These are phyloP conservation scores for Cladochytrium tenue DNA, from an alignment of 371 early-diverging fungal species.

Conservation along the genomic window DNA sequence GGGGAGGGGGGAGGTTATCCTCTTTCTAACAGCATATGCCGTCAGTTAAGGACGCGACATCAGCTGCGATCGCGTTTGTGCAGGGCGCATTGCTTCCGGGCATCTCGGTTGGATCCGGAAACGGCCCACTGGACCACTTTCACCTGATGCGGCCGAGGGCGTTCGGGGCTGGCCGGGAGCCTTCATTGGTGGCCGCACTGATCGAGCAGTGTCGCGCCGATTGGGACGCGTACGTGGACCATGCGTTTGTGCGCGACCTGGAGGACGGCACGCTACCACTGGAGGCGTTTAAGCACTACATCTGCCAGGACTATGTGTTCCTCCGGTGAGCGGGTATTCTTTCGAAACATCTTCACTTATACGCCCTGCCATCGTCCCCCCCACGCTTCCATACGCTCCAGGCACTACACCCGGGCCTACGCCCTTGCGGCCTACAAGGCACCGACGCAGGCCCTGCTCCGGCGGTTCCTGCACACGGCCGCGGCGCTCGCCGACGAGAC, in stretches of 20 bases:
- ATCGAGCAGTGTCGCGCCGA: constrained; percentile 45
- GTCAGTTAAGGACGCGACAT: constrained; percentile 32
- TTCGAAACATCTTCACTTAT: not conserved
- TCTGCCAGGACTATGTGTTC: constrained; percentile 82
- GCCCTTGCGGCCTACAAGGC: constrained; percentile 78
- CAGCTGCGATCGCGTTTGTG: constrained; percentile 46
- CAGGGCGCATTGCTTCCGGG: constrained; percentile 59
- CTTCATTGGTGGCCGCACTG: constrained; percentile 36
- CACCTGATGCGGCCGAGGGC: not conserved
- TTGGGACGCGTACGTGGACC: constrained; percentile 71
- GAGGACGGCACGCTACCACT: constrained; percentile 72
- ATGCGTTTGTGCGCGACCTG: constrained; percentile 74
- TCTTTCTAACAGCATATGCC: too few relatives aligned
- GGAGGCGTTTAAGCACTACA: constrained; percentile 72
- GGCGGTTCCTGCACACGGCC: not conserved
- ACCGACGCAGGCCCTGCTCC: constrained; percentile 11
- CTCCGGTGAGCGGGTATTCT: constrained; percentile 31
- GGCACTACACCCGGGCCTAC: constrained; percentile 76
- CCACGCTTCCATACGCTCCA: too few relatives aligned
- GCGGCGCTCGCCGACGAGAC: constrained; percentile 7
- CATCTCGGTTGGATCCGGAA: constrained; percentile 65
- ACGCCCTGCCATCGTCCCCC: not conserved
- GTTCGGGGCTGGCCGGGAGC: too few relatives aligned
- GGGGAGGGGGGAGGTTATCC: too few relatives aligned
- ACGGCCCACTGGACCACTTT: constrained; percentile 75